A percentile compares a stretch with the other conserved stretches of the same genome.
Conservation (phyloP, 2,329 filamentous ascomycete genomes). For the Trichocomaceae sp. region DNA sequence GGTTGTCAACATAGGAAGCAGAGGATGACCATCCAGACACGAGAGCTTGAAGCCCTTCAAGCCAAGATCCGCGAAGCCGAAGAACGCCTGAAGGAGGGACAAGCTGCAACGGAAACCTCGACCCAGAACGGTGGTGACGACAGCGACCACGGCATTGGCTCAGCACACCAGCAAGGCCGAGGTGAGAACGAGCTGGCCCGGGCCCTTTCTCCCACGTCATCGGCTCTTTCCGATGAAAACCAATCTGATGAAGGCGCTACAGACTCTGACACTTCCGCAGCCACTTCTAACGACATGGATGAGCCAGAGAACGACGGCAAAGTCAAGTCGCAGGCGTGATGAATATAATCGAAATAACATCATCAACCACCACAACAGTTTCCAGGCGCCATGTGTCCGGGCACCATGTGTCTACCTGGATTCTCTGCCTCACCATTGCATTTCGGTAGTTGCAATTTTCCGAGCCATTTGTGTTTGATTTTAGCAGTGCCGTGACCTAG, state of each 20-base stretch:
- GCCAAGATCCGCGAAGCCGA: slow-evolving; percentile 79
- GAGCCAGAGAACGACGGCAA: slow-evolving; percentile 3
- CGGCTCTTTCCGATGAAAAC: slow-evolving; percentile 15
- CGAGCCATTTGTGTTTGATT: neutral
- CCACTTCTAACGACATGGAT: slow-evolving; percentile 17
- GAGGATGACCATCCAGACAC: slow-evolving; percentile 63
- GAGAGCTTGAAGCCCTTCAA: slow-evolving; percentile 81
- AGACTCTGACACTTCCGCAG: slow-evolving; percentile 18
- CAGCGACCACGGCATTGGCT: slow-evolving; percentile 11
- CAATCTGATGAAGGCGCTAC: slow-evolving; percentile 21
- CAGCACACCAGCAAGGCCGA: slow-evolving; percentile 16
- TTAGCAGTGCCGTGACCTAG: neutral
- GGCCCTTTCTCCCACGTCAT: slow-evolving; percentile 15
- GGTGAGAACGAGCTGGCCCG: slow-evolving; percentile 16
- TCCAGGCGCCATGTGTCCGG: neutral
- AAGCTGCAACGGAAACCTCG: slow-evolving; percentile 10
- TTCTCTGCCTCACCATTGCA: neutral
- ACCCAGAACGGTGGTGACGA: slow-evolving; percentile 8
- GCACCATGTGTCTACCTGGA: neutral
- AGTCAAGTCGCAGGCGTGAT: slow-evolving; percentile 2
- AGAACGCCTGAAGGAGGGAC: slow-evolving; percentile 53
- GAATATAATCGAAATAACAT: neutral
- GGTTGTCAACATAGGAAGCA: slow-evolving; percentile 59
- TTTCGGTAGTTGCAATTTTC: neutral
- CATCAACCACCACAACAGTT: too few species aligned